A percentile compares a stretch with the other conserved stretches of the same genome.
phyloP scores from a whole-genome alignment of 306 rosid genomes.

The Senna tora region DNA sequence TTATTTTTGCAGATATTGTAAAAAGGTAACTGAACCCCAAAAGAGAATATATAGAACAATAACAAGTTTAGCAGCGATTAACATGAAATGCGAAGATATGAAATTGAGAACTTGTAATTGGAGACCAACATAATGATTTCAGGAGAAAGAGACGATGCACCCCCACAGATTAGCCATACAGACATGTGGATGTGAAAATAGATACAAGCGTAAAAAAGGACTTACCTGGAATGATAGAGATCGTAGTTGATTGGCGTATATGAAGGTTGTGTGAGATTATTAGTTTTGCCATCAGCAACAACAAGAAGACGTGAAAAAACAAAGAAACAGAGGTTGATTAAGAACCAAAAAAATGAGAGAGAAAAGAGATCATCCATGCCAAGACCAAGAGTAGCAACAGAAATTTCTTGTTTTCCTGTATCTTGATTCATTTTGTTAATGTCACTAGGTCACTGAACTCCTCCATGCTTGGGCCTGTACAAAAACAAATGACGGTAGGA shows the following conservation, averaged over 20 bases:
- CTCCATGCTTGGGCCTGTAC: slow-evolving; percentile 11
- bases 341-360: slow-evolving; percentile 41
- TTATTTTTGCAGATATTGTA: not conserved
- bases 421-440: slow-evolving; percentile 24
- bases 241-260: slow-evolving; percentile 68
- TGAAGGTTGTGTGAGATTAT: slow-evolving; percentile 41
- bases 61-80: not conserved
- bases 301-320: slow-evolving; percentile 47
- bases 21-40: slow-evolving; percentile 21
- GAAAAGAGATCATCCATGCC: slow-evolving; percentile 66
- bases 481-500: not conserved
- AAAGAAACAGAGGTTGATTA: slow-evolving; percentile 46
- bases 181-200: not conserved
- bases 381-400: slow-evolving; percentile 9
- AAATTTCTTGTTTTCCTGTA: not conserved
- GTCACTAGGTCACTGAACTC: not conserved
- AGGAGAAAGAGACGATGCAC: not conserved
- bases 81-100: not conserved
- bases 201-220: not conserved
- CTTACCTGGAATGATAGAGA: slow-evolving; percentile 90
- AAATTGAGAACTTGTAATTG: slow-evolving; percentile 11
- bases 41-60: not conserved
- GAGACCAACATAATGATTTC: not conserved
- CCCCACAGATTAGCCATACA: not conserved
- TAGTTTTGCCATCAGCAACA: slow-evolving; percentile 47